phyloP scores from a whole-genome alignment of 805 yeast genomes.

The Schizosaccharomyces osmophilus region DNA sequence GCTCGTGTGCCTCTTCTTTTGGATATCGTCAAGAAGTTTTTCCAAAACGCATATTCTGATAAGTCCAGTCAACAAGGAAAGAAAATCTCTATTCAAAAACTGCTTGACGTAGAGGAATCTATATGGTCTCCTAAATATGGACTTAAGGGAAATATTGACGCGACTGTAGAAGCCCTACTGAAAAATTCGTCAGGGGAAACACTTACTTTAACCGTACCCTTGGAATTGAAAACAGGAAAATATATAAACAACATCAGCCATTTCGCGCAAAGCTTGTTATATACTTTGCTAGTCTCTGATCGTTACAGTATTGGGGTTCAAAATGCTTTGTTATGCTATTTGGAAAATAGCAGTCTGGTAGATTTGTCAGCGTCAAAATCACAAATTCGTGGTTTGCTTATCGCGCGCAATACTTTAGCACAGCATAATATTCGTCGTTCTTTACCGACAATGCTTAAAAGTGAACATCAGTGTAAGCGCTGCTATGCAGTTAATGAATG shows the following conservation, averaged over 20 bases:
- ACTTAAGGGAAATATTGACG: constrained; percentile 71
- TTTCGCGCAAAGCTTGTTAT: constrained; percentile 66
- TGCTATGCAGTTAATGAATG: constrained; percentile 12
- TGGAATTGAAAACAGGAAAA: constrained; percentile 77
- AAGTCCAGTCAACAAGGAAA: not conserved
- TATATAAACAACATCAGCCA: constrained; percentile 33
- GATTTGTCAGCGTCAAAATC: constrained; percentile 27
- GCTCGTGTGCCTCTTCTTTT: not conserved
- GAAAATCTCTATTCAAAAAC: constrained; percentile 29
- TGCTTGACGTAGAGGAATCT: constrained; percentile 70
- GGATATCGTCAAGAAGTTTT: not conserved
- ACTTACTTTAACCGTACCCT: constrained; percentile 23
- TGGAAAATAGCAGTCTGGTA: constrained; percentile 32
- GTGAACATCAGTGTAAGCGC: constrained; percentile 7
- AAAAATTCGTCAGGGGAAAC: not conserved
- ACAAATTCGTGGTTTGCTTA: constrained; percentile 44
- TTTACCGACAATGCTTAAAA: constrained; percentile 4
- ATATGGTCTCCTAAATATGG: constrained; percentile 86
- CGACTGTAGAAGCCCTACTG: constrained; percentile 29
- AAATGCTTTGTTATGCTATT: constrained; percentile 33
- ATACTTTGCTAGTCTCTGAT: constrained; percentile 55
- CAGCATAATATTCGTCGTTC: constrained; percentile 22
- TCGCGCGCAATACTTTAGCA: constrained; percentile 48
- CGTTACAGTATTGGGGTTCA: constrained; percentile 22
- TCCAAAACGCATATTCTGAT: constrained; percentile 5